These are phyloP conservation scores for Flaveria linearis DNA, from an alignment of 129 eudicot species.

Conservation along the genomic window DNA sequence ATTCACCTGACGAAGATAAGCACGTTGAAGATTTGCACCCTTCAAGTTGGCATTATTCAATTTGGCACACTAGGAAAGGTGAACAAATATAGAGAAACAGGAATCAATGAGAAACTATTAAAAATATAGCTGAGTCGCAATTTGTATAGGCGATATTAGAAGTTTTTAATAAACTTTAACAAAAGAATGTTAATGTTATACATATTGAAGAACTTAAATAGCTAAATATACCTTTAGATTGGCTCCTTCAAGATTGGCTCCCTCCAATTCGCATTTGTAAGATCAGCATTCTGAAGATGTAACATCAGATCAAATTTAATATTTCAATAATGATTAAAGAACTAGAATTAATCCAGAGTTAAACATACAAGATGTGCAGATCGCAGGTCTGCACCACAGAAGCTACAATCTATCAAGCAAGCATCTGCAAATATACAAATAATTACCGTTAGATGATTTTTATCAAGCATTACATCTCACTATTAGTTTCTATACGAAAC, in stretches of 20 bases:
- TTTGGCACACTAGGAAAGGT: slow-evolving; percentile 70
- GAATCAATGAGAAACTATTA: neutral
- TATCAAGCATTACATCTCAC: slow-evolving; percentile 14
- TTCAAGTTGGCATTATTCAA: slow-evolving; percentile 76
- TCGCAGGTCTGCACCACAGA: slow-evolving; percentile 91
- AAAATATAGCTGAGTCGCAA: neutral
- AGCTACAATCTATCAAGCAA: slow-evolving; percentile 86
- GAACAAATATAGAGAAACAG: slow-evolving; percentile 2
- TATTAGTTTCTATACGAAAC: neutral
- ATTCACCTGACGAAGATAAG: slow-evolving; percentile 82
- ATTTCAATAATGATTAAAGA: neutral
- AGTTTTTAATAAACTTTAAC: neutral
- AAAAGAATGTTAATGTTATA: neutral
- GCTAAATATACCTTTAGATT: slow-evolving; percentile 69
- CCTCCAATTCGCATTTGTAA: slow-evolving; percentile 96
- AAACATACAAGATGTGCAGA: slow-evolving; percentile 76
- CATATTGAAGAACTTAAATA: slow-evolving; percentile 10
- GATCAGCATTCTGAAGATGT: slow-evolving; percentile 76
- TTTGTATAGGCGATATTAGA: neutral
- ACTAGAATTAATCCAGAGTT: neutral
- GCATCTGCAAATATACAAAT: slow-evolving; percentile 60
- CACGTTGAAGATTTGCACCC: slow-evolving; percentile 96
- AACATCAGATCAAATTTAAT: neutral
- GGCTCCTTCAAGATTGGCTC: slow-evolving; percentile 99
- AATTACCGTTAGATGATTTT: neutral